Base-by-base conservation (phyloP, 148 eudicot genomes). In the Rhododendron kiyosumense region DNA sequence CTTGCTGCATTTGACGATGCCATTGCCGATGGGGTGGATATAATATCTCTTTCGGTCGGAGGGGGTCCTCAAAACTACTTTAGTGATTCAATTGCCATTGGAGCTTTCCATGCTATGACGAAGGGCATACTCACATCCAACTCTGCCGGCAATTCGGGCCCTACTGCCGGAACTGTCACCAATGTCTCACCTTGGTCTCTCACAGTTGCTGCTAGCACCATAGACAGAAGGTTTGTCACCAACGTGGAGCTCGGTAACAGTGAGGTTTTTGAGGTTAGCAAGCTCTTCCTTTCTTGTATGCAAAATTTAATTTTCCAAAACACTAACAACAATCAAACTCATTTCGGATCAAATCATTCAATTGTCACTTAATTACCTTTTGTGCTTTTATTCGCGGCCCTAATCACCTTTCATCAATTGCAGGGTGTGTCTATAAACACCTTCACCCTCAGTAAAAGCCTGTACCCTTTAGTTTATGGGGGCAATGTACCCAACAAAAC, bases 1-100 rank as follows among this genome's bases (percentile, higher is more conserved):
- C 46, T 93, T 5, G 92, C 93, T 9, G 95, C 95, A 32, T 89
- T 93, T 83, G 94, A 93, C 69, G 89, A 91, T 22, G 95, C 95
- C 32, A 89, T 92, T 15, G 87, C 84, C 0, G 96, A 93, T 87
- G 96, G 94, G n/a, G 96, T 93, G 5, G 92, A 92, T 26, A 84
- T 93, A 12, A 87, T 92, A 3, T 92, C 95, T 0, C 1, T 89
- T n/a, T 93, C 95, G 0, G 3, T 92, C 1, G 93, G 94, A 43
- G 81, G 71, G 5, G 7, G 34, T 13, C 0, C 30, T 36, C 0
- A 20, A 30, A 81, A 86, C 12, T 92, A 90, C 46, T 90, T 91
- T 2, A 34, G 48, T 9, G 91, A 92, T 84, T 2, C 91, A 0
- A 87, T 90, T 43, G 95, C 93, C 4, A 93, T 94, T 32, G 95